Conservation (phyloP, 176 grass and related monocot species). For the Carex littledalei region DNA sequence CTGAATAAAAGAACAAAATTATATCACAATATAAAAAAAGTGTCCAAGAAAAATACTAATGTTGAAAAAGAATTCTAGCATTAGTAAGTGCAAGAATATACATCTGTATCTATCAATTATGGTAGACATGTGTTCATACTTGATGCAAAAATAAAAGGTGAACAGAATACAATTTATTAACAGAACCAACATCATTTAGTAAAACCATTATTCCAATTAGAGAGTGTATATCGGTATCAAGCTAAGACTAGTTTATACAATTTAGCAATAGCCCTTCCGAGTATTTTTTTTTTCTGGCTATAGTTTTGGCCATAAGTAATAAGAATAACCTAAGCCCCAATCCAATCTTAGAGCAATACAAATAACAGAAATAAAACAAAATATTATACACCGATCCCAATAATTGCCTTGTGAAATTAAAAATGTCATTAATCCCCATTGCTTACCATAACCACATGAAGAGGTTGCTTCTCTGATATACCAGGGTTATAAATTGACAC, state of each 20-base stretch:
- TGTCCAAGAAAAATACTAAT: background rate
- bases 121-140: background rate
- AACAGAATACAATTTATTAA: background rate
- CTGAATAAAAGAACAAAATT: conserved; percentile 39
- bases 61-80: background rate
- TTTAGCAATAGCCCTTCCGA: background rate
- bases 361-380: background rate
- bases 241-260: background rate
- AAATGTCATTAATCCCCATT: background rate
- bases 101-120: background rate
- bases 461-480: conserved; percentile 93
- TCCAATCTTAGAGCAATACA: background rate
- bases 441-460: conserved; percentile 96
- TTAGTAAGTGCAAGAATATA: background rate
- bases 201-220: background rate
- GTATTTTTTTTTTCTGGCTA: background rate
- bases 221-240: background rate
- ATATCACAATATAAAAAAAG: conserved; percentile 9
- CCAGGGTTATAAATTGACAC: conserved; percentile 75
- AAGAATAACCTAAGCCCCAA: background rate
- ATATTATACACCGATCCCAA: background rate
- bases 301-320: background rate
- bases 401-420: background rate
- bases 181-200: background rate
- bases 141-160: background rate